These are phyloP conservation scores for Echeveria elegans DNA, from an alignment of 164 flowering plant species.

Conservation along the genomic window DNA sequence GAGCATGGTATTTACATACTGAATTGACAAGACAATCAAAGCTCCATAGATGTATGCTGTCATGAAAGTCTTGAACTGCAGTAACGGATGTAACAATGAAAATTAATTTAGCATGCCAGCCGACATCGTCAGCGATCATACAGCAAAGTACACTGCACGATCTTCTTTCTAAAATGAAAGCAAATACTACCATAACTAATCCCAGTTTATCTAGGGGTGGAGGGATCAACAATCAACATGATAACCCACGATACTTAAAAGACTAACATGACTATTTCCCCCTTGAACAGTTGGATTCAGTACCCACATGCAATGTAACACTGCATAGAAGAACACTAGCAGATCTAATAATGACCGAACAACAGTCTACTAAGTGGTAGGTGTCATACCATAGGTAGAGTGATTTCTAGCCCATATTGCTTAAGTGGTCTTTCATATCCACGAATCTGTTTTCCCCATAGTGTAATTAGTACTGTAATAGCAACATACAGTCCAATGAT, in stretches of 20 bases:
- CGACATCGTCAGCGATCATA: not conserved
- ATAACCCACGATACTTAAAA: not conserved
- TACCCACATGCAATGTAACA: not conserved
- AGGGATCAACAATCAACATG: not conserved
- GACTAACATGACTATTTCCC: not conserved
- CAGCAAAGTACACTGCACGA: too few species aligned
- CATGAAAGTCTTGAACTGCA: constrained; percentile 53
- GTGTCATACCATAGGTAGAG: constrained; percentile 41
- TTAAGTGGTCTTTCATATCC: constrained; percentile 55
- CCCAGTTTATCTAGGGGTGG: not conserved
- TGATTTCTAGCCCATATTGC: constrained; percentile 77
- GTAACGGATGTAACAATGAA: constrained; percentile 11
- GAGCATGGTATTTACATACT: constrained; percentile 41
- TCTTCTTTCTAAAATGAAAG: too few species aligned
- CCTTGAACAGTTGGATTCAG: not conserved
- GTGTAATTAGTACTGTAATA: constrained; percentile 44
- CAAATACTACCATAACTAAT: not conserved
- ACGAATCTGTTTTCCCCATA: constrained; percentile 89
- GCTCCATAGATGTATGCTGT: constrained; percentile 63
- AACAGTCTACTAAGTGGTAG: not conserved
- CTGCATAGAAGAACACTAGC: too few species aligned
- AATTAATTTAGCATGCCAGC: not conserved
- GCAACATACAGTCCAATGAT: constrained; percentile 68
- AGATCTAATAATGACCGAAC: not conserved
- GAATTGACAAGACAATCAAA: constrained; percentile 48